Evolutionary conservation across 2,329 filamentous ascomycete genomes (phyloP), one percentile per base, ranked within the genome.

Genomic region (Colletotrichum melonis): DNA sequence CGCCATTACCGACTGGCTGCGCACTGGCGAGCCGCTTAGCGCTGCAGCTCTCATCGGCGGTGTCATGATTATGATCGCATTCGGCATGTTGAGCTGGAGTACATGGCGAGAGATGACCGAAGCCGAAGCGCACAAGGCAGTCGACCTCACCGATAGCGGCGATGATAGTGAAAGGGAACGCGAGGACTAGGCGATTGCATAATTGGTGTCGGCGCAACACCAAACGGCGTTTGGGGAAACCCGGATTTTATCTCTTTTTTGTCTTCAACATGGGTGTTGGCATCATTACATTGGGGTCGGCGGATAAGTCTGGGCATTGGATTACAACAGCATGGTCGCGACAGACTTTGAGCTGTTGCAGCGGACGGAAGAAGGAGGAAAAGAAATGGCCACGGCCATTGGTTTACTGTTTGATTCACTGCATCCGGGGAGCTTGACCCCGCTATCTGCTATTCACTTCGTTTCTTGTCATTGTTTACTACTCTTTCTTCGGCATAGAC

Each of bases 71-170:
- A 93, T 98, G 71, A 88, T 90, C 1, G 97, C 97, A 0, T 99
- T 99, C 81, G 82, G 92, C n/a, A 88, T 98, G 79, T 83, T 99
- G 57, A 95, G 92, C 78, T 98, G 92, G 91, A 97, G 95, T 76
- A 98, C 96, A 0, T 99, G 96, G 84, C 90, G 92, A 63, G 97
- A 99, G 85, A 96, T 98, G 92, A 90, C 92, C 58, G 95, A 98
- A 82, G 94, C 97, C 76, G 89, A 92, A 78, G 88, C 88, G 75
- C 92, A 91, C 79, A 91, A 87, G 78, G 81, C 80, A 6, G 82
- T 86, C 3, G 86, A 88, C 67, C 79, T 86, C 69, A 83, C 84
- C 16, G 85, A 87, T 60, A 75, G 73, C 19, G 86, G 86, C 57
- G 86, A 87, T 52, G 85, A 88, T 65, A 80, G 77, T 54, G 86